Percentiles rank a stretch among this genome's conserved stretches.
Conservation (phyloP, 345 rosid species). For the Brassica rapa region DNA sequence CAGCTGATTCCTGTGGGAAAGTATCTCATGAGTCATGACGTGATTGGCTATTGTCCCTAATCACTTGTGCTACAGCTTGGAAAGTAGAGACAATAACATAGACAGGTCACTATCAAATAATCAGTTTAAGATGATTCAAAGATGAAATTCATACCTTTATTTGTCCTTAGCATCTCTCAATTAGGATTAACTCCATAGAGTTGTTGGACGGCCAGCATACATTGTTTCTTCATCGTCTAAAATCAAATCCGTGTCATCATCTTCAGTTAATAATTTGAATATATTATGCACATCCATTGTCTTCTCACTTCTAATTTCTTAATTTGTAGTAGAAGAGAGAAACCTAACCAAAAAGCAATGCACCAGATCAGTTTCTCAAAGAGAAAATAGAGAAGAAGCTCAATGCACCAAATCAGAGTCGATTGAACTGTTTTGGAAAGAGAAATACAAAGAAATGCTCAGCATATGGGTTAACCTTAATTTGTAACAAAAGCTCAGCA, state of each 20-base stretch:
- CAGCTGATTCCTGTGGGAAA: not conserved
- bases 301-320: no score
- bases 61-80: not conserved
- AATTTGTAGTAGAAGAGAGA: no score
- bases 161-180: not conserved
- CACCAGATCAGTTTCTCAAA: no score
- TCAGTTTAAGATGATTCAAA: no score
- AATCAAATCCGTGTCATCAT: constrained; percentile 4
- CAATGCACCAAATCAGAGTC: no score
- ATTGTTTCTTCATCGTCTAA: not conserved
- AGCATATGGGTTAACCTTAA: no score
- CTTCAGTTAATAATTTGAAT: not conserved
- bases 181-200: not conserved
- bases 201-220: not conserved
- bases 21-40: not conserved
- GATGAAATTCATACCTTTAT: no score
- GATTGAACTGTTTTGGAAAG: no score
- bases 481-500: no score
- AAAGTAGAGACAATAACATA: not conserved
- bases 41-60: not conserved
- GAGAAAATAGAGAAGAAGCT: no score
- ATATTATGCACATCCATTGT: not conserved
- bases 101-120: not conserved
- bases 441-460: no score
- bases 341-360: no score